phyloP scores from a whole-genome alignment of 2,329 filamentous ascomycete species.

The Elsinoe perseae region DNA sequence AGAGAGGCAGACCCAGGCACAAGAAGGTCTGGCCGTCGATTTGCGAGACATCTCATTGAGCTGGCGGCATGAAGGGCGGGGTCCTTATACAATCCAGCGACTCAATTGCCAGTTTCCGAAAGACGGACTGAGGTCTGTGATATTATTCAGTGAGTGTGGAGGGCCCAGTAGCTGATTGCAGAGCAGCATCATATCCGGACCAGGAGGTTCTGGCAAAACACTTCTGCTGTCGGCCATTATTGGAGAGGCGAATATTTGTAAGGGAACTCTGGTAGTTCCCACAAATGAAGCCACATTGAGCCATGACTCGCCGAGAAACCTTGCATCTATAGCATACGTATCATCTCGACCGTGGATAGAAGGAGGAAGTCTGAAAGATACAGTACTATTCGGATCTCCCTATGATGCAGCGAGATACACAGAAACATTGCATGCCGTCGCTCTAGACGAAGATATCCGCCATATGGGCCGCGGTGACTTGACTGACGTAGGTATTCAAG shows the following conservation, averaged over 20 bases:
- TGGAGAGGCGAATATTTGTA: not conserved
- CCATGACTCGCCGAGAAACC: not conserved
- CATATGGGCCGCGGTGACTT: not conserved
- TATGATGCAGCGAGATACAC: not conserved
- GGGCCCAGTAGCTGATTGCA: too few species aligned
- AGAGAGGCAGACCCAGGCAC: not conserved
- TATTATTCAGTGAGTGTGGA: too few species aligned
- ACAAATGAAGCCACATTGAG: too few species aligned
- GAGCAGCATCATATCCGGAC: not conserved
- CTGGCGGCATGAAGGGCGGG: too few species aligned
- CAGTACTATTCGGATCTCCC: not conserved
- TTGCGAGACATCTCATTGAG: not conserved
- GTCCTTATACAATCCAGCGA: not conserved
- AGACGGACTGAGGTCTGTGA: not conserved
- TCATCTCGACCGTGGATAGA: not conserved
- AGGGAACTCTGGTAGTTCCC: not conserved
- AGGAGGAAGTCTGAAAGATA: not conserved
- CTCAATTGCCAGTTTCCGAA: not conserved
- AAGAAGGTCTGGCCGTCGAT: not conserved
- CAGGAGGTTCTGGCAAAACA: not conserved
- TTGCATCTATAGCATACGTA: not conserved
- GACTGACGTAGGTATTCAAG: not conserved
- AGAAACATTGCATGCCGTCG: not conserved
- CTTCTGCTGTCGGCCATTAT: not conserved
- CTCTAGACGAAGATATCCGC: not conserved